A percentile compares a stretch with the other conserved stretches of the same genome.
These are phyloP conservation scores for Metarhizium album DNA, from an alignment of 2,329 filamentous ascomycete genomes.

Conservation along the genomic window DNA sequence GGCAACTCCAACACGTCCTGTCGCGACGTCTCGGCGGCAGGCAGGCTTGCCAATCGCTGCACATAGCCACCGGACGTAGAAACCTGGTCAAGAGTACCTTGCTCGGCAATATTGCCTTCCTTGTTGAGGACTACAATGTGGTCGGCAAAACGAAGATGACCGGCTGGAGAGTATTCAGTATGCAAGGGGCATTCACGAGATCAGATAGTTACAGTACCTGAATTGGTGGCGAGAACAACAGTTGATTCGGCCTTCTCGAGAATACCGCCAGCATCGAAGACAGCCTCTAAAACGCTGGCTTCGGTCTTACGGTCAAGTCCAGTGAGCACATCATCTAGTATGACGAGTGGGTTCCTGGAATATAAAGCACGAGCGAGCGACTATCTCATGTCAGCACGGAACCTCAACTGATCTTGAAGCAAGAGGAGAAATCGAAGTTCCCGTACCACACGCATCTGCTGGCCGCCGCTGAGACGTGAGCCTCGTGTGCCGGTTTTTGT, in stretches of 20 bases:
- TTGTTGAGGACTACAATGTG: slow-evolving; percentile 14
- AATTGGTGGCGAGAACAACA: slow-evolving; percentile 18
- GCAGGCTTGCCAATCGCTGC: slow-evolving; percentile 4
- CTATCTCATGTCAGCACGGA: not conserved
- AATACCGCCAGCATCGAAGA: slow-evolving; percentile 24
- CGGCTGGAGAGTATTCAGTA: slow-evolving; percentile 6
- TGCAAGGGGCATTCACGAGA: too few species aligned
- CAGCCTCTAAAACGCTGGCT: slow-evolving; percentile 22
- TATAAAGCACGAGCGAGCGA: slow-evolving; percentile 17
- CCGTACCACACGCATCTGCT: slow-evolving; percentile 17
- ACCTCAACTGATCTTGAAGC: not conserved
- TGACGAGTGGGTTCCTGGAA: slow-evolving; percentile 13
- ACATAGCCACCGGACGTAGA: slow-evolving; percentile 4
- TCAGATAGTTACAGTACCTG: slow-evolving; percentile 6
- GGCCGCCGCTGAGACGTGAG: slow-evolving; percentile 16
- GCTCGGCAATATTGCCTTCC: slow-evolving; percentile 12
- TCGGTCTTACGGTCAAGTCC: slow-evolving; percentile 28
- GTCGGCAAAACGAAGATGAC: slow-evolving; percentile 14
- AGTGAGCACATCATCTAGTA: slow-evolving; percentile 24
- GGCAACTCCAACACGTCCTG: slow-evolving; percentile 7
- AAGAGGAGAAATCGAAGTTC: not conserved
- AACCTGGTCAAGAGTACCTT: slow-evolving; percentile 11
- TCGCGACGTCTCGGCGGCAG: not conserved
- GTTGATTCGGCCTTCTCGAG: slow-evolving; percentile 14
- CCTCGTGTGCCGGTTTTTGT: slow-evolving; percentile 14